phyloP scores from a whole-genome alignment of 805 yeast species.

The Yamadazyma sp. region DNA sequence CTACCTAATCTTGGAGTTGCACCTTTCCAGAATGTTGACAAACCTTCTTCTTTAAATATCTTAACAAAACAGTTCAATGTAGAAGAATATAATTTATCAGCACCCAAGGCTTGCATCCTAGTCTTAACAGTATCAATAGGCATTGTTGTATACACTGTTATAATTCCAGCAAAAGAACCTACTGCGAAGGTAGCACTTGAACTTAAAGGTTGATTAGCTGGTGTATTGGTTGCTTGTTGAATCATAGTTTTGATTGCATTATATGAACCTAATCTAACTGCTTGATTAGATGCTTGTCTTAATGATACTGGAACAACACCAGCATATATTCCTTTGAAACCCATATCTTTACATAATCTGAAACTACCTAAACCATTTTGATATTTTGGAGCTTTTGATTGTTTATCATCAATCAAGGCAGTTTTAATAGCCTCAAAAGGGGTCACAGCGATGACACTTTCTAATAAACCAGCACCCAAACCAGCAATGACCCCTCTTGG shows the following conservation, averaged over 20 bases:
- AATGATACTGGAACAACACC: conserved; percentile 91
- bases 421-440: conserved; percentile 97
- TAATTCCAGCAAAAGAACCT: conserved; percentile 87
- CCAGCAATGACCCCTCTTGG: conserved; percentile 94
- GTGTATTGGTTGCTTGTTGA: conserved; percentile 65
- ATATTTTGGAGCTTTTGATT: conserved; percentile 71
- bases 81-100: conserved; percentile 64
- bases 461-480: conserved; percentile 93
- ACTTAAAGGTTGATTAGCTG: conserved; percentile 70
- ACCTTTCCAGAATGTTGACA: conserved; percentile 93
- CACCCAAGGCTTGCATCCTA: conserved; percentile 91
- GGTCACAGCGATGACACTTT: conserved; percentile 89
- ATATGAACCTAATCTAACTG: conserved; percentile 91
- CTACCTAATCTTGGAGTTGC: conserved; percentile 97
- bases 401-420: conserved; percentile 91
- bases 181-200: conserved; percentile 79
- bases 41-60: conserved; percentile 83
- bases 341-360: conserved; percentile 69
- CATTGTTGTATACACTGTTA: conserved; percentile 91
- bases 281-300: conserved; percentile 95
- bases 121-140: conserved; percentile 96
- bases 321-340: conserved; percentile 78
- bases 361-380: conserved; percentile 67
- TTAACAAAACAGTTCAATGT: conserved; percentile 80
- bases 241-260: conserved; percentile 78